Conservation (phyloP, 441 rosid genomes). For the Lepidium campestre region DNA sequence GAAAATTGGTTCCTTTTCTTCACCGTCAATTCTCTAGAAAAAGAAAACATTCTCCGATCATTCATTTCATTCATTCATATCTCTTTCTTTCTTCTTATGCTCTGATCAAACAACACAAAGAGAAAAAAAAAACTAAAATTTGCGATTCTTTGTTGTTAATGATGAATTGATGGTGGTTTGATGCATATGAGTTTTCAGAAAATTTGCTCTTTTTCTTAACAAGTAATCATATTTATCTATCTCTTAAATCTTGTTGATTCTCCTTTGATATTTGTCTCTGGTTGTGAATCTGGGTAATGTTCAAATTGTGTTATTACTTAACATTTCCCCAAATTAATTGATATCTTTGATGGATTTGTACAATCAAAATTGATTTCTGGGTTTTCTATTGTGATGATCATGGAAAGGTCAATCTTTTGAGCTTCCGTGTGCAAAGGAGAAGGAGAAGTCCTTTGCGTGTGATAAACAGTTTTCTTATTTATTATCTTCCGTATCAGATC, state of each 20-base stretch:
- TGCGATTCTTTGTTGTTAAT: slow-evolving; percentile 32
- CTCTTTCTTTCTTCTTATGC: neutral
- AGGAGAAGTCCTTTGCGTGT: slow-evolving; percentile 53
- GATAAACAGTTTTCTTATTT: slow-evolving; percentile 29
- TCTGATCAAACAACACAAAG: slow-evolving; percentile 18
- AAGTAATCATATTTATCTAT: slow-evolving; percentile 32
- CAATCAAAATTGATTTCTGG: slow-evolving; percentile 15
- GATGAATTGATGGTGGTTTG: slow-evolving; percentile 16
- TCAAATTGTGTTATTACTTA: neutral
- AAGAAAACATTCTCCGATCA: slow-evolving; percentile 17
- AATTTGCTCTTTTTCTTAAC: slow-evolving; percentile 26
- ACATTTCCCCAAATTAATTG: slow-evolving; percentile 25
- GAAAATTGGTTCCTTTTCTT: slow-evolving; percentile 15
- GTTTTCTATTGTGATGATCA: slow-evolving; percentile 24
- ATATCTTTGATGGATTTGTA: slow-evolving; percentile 15
- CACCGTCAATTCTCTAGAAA: slow-evolving; percentile 16
- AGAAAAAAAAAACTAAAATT: slow-evolving; percentile 13
- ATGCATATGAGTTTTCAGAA: slow-evolving; percentile 51
- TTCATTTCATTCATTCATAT: neutral
- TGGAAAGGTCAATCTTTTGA: slow-evolving; percentile 36
- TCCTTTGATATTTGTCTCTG: neutral
- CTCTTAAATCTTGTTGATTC: slow-evolving; percentile 2
- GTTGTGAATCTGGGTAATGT: slow-evolving; percentile 16
- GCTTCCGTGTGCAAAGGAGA: slow-evolving; percentile 29
- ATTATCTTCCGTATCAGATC: slow-evolving; percentile 26